Conservation (phyloP, 2,329 filamentous ascomycete species). For the Claviceps africana region DNA sequence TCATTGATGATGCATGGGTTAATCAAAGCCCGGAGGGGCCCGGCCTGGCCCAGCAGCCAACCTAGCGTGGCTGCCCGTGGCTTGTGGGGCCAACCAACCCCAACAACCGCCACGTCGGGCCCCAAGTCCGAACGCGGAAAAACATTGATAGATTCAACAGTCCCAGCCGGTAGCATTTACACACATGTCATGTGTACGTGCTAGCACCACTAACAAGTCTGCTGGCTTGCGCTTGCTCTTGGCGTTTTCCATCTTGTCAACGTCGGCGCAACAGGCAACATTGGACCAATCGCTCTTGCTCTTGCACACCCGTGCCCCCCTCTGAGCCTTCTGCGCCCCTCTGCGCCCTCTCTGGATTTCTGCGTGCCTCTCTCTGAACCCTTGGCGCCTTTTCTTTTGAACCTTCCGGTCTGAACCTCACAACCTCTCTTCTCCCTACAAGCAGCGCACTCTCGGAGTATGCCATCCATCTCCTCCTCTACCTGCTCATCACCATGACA, state of each 20-base stretch:
- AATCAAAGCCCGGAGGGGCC: too few relatives aligned
- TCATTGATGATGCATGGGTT: too few relatives aligned
- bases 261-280: not conserved
- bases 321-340: not conserved
- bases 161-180: not conserved
- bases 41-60: too few relatives aligned
- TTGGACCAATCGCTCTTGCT: conserved; percentile 1
- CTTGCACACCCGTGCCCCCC: conserved; percentile 1
- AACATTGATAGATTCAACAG: not conserved
- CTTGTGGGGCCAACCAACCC: not conserved
- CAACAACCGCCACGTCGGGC: not conserved
- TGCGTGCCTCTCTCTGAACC: too few relatives aligned
- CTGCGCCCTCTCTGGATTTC: not conserved
- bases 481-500: conserved; percentile 17
- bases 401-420: not conserved
- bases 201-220: too few relatives aligned
- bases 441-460: not conserved
- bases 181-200: too few relatives aligned
- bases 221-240: not conserved
- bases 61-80: too few relatives aligned
- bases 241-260: too few relatives aligned
- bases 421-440: not conserved
- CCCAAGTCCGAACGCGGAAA: not conserved
- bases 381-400: not conserved
- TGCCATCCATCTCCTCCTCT: not conserved